phyloP scores from a whole-genome alignment of 306 rosid genomes.

The Canavalia gladiata region DNA sequence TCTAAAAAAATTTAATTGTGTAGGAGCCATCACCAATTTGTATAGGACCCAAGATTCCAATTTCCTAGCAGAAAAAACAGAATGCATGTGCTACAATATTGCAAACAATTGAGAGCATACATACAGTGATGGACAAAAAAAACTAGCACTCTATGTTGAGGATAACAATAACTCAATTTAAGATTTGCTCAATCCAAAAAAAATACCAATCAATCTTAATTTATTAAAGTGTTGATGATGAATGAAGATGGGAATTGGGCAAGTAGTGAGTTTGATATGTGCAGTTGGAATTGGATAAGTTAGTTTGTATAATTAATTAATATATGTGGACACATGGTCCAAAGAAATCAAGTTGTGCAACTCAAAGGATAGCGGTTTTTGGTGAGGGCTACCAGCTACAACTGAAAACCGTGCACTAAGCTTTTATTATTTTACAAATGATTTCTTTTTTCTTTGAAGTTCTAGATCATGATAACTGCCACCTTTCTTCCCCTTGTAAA shows the following conservation, averaged over 20 bases:
- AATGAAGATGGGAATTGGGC: neutral
- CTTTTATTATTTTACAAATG: no score
- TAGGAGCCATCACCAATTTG: neutral
- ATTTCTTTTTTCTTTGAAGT: neutral
- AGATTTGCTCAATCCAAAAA: neutral
- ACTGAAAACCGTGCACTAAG: neutral
- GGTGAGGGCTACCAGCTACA: neutral
- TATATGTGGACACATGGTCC: conserved; percentile 10
- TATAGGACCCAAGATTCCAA: conserved; percentile 25
- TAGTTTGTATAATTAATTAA: neutral
- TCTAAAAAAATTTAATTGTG: neutral
- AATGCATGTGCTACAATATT: neutral
- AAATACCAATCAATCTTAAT: neutral
- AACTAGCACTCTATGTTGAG: neutral
- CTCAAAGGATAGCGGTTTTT: neutral
- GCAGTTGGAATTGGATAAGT: neutral
- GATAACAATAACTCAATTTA: neutral
- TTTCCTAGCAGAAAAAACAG: neutral
- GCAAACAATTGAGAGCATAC: no score
- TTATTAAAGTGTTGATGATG: neutral
- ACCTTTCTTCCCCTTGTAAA: neutral
- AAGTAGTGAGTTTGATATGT: neutral
- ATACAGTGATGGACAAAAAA: no score
- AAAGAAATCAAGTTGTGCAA: conserved; percentile 19
- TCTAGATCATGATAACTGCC: neutral